Evolutionary conservation across 805 yeast genomes (phyloP).

Genomic region (Wickerhamomyces strasburgensis): DNA sequence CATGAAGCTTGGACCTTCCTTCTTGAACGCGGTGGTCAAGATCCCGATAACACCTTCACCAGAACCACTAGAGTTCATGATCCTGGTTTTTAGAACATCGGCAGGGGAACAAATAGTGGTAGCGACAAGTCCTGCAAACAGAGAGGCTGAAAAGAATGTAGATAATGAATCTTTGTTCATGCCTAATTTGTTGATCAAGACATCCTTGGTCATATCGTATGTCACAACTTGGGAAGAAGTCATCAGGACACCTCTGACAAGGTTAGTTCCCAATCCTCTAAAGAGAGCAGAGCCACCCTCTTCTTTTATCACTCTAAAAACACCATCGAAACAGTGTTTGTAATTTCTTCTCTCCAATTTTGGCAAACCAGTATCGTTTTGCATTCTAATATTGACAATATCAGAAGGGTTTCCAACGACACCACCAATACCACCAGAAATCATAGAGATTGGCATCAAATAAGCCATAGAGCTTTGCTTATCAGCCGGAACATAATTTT

Average conservation of each 20-base stretch:
- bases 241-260: constrained; percentile 79
- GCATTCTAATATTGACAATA: constrained; percentile 86
- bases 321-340: constrained; percentile 73
- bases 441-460: constrained; percentile 73
- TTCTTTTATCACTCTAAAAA: constrained; percentile 49
- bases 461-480: constrained; percentile 51
- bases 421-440: constrained; percentile 83
- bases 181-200: constrained; percentile 44
- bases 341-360: constrained; percentile 63
- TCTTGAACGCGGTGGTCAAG: constrained; percentile 48
- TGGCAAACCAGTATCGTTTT: constrained; percentile 74
- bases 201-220: constrained; percentile 66
- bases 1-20: constrained; percentile 75
- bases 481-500: constrained; percentile 37
- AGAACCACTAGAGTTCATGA: constrained; percentile 56
- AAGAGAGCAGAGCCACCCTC: constrained; percentile 60
- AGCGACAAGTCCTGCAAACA: constrained; percentile 81
- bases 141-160: constrained; percentile 75
- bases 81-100: constrained; percentile 83
- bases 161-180: constrained; percentile 56
- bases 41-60: constrained; percentile 47
- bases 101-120: constrained; percentile 92
- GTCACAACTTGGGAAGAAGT: constrained; percentile 89
- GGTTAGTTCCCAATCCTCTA: constrained; percentile 74
- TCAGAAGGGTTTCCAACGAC: constrained; percentile 86